These are phyloP conservation scores for Cutaneotrichosporon sp. DNA, from an alignment of 1,284 basidiomycete species.

Conservation along the genomic window DNA sequence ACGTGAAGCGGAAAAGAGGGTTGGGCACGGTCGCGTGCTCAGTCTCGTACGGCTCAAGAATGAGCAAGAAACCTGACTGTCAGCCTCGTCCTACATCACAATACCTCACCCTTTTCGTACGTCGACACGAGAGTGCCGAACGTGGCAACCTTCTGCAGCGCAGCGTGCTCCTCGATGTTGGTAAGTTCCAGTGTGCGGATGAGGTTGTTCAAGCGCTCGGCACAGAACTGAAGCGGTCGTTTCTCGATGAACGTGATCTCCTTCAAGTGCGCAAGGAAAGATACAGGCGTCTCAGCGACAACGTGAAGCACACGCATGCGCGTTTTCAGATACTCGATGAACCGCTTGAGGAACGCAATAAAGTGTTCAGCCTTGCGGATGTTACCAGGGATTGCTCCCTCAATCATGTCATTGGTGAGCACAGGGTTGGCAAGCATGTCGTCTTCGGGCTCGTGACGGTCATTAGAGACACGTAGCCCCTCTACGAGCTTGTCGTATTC, in stretches of 20 bases:
- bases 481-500: constrained; percentile 97
- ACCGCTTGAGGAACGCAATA: constrained; percentile 95
- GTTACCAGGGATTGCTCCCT: constrained; percentile 95
- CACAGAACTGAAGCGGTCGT: constrained; percentile 95
- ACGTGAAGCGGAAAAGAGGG: constrained; percentile 98
- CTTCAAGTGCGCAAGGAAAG: constrained; percentile 96
- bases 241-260: constrained; percentile 99
- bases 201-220: constrained; percentile 90
- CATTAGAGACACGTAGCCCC: constrained; percentile 77
- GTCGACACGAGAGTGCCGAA: constrained; percentile 98
- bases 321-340: constrained; percentile 99
- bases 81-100: constrained; percentile 10
- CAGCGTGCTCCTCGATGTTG: constrained; percentile 84
- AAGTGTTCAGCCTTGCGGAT: constrained; percentile 99
- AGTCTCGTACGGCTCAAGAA: constrained; percentile 97
- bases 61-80: constrained; percentile 81
- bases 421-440: constrained; percentile 92
- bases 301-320: constrained; percentile 98
- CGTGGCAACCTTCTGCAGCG: constrained; percentile 90
- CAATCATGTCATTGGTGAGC: constrained; percentile 88
- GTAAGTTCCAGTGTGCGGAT: constrained; percentile 89
- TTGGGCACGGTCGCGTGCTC: constrained; percentile 98
- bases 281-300: constrained; percentile 98
- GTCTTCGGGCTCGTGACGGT: constrained; percentile 63
- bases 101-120: constrained; percentile 81